Evolutionary conservation across 1,284 basidiomycete genomes (phyloP), one percentile per base, ranked within the genome.

Genomic region (Blastosporella zonata): DNA sequence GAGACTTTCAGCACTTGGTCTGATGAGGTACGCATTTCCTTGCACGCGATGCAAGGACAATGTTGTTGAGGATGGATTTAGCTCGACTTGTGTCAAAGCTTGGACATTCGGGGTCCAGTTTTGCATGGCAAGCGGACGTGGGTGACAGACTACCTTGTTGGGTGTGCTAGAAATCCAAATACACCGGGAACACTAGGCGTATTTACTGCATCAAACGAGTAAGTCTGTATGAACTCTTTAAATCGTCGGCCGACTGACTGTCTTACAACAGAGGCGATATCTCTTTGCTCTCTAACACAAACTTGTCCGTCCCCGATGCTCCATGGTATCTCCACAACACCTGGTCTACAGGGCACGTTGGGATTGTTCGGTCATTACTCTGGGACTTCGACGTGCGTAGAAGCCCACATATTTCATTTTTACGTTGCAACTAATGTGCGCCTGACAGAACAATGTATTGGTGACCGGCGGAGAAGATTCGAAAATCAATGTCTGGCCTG

Each of bases 1-100:
- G 88, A 91, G 63, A 90, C 88, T 0, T 84, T 90, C 58, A 84
- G 85, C 54, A 72, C 77, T 17, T 91, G 88, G 89, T 78, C 80
- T 9, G 66, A 66, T 31, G 84, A 91, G 69, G 87, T 85, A 22
- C 8, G 43, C 22, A 10, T 37, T 35, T 25, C 43, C 21, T 50
- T 28, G 48, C n/a, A n/a, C n/a, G 15, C 15, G 15, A 15, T 9
- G 25, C 21, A 22, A 34, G 45, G 12, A 29, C 22, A 9, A 18
- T 22, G 5, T 23, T 5, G 13, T 15, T 22, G n/a, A 38, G 13
- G n/a, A 17, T 6, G 1, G 3, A n/a, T 39, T 29, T 46, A 85
- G 82, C 68, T 84, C 17, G 79, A 82, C 43, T 68, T 65, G 37
- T 55, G 73, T 13, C 64, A 71, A 53, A 72, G 68, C 38, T 59